A percentile compares a stretch with the other conserved stretches of the same genome.
Evolutionary conservation across 2,329 filamentous ascomycete species (phyloP).

Genomic region (Diplodia scrobiculata): DNA sequence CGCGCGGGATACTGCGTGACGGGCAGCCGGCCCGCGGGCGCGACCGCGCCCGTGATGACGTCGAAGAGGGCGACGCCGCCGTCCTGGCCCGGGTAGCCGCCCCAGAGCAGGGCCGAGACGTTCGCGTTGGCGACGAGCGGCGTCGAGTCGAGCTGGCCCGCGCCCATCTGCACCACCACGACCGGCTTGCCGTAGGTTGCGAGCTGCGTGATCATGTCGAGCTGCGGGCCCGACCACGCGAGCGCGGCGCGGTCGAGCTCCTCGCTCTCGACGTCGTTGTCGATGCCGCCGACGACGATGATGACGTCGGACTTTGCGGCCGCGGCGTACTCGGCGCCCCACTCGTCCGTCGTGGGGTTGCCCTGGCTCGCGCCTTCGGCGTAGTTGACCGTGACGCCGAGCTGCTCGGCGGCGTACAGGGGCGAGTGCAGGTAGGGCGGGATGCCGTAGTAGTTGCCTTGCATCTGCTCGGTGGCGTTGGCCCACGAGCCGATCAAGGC

Average conservation of each 20-base stretch:
- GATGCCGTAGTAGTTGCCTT: slow-evolving; percentile 58
- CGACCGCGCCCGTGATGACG: slow-evolving; percentile 54
- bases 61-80: slow-evolving; percentile 60
- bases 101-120: slow-evolving; percentile 59
- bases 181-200: slow-evolving; percentile 53
- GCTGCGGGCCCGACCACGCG: slow-evolving; percentile 56
- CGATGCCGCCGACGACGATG: slow-evolving; percentile 59
- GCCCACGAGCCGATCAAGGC: slow-evolving; percentile 63
- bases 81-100: slow-evolving; percentile 62
- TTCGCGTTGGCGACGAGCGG: slow-evolving; percentile 53
- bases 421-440: slow-evolving; percentile 60
- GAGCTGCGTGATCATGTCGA: slow-evolving; percentile 55
- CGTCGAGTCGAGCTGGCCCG: slow-evolving; percentile 55
- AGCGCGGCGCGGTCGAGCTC: slow-evolving; percentile 55
- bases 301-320: slow-evolving; percentile 55
- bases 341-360: slow-evolving; percentile 37
- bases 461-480: slow-evolving; percentile 59
- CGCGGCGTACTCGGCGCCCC: slow-evolving; percentile 33
- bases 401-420: slow-evolving; percentile 54
- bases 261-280: slow-evolving; percentile 57
- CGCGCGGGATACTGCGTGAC: slow-evolving; percentile 59
- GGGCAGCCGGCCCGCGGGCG: slow-evolving; percentile 59
- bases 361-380: slow-evolving; percentile 44
- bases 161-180: slow-evolving; percentile 57
- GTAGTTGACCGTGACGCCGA: slow-evolving; percentile 52